phyloP scores from a whole-genome alignment of 768 basidiomycete genomes.

The Leccinum aurantiacum region DNA sequence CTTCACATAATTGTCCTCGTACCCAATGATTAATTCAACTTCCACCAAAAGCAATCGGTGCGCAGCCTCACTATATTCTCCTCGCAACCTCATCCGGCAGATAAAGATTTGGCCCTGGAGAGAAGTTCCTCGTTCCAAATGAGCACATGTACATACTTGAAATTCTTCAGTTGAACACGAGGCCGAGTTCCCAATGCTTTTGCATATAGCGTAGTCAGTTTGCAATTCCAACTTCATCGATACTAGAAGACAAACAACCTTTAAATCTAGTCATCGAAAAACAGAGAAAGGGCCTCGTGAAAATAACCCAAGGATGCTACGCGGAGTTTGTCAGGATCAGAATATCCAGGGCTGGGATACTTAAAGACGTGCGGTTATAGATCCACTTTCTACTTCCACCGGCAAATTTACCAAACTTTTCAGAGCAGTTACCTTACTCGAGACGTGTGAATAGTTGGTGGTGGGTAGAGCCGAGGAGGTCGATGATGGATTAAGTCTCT shows the following conservation, averaged over 20 bases:
- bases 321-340: slow-evolving; percentile 22
- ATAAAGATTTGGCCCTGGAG: slow-evolving; percentile 8
- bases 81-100: not conserved
- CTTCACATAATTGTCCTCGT: not conserved
- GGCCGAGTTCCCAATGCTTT: slow-evolving; percentile 5
- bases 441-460: slow-evolving; percentile 7
- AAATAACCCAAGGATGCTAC: slow-evolving; percentile 10
- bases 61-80: not conserved
- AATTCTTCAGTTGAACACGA: slow-evolving; percentile 17
- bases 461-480: slow-evolving; percentile 29
- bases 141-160: not conserved
- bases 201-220: slow-evolving; percentile 8
- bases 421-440: slow-evolving; percentile 17
- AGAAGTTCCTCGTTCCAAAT: slow-evolving; percentile 8
- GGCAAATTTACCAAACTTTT: slow-evolving; percentile 9
- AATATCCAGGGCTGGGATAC: slow-evolving; percentile 11
- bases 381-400: not conserved
- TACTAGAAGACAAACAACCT: slow-evolving; percentile 10
- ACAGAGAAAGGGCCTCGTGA: slow-evolving; percentile 7
- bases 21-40: not conserved
- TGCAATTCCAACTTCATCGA: slow-evolving; percentile 17
- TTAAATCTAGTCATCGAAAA: slow-evolving; percentile 11
- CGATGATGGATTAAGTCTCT: slow-evolving; percentile 13
- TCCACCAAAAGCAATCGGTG: not conserved
- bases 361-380: slow-evolving; percentile 1